Conservation (phyloP, 306 rosid genomes). For the Vigna hirtella region DNA sequence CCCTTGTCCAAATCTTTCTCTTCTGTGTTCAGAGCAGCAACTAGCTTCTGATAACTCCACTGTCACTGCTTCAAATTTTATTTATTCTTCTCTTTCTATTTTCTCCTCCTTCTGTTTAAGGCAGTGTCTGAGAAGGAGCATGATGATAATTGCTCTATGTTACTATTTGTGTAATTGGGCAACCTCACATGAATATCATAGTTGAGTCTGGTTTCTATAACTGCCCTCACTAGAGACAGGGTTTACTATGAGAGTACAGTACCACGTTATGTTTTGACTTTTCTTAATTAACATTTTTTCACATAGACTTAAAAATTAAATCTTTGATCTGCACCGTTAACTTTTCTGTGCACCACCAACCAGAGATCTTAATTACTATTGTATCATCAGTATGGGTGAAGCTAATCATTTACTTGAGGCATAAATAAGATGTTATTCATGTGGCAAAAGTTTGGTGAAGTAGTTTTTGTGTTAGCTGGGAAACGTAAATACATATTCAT, state of each 20-base stretch:
- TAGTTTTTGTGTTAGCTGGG: constrained; percentile 8
- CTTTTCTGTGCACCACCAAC: constrained; percentile 7
- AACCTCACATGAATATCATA: neutral
- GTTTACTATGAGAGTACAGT: neutral
- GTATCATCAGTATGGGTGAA: constrained; percentile 24
- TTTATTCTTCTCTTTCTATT: neutral
- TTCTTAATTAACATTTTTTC: neutral
- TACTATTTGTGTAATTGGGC: neutral
- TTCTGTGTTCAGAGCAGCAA: neutral
- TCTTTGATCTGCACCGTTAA: neutral
- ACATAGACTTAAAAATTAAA: neutral
- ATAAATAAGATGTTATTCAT: constrained; percentile 15
- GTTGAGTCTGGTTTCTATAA: neutral
- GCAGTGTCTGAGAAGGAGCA: neutral
- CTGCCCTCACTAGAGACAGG: neutral
- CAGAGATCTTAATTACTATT: constrained; percentile 20
- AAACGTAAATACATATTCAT: constrained; percentile 1
- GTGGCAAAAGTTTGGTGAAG: constrained; percentile 1
- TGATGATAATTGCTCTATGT: neutral
- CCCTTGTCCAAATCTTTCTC: neutral
- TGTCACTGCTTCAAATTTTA: neutral
- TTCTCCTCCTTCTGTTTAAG: neutral
- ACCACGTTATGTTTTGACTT: neutral
- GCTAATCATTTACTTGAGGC: constrained; percentile 25
- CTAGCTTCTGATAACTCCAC: neutral